Evolutionary conservation across 2,329 filamentous ascomycete genomes (phyloP).

Genomic region (Chaetothyriales sp.): DNA sequence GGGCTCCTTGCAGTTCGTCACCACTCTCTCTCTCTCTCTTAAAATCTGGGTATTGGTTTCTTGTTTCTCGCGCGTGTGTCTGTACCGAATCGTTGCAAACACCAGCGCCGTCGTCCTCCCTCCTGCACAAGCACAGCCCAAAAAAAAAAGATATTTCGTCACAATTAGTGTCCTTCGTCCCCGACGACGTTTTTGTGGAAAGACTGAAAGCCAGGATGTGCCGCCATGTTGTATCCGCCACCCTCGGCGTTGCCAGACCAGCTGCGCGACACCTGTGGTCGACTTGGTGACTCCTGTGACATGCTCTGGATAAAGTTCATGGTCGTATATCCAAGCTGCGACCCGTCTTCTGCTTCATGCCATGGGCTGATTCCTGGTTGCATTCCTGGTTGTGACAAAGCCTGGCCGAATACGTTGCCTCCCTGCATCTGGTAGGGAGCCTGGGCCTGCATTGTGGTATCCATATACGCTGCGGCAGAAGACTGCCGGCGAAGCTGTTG

Average conservation of each 20-base stretch:
- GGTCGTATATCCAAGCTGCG: not conserved
- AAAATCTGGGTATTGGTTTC: not conserved
- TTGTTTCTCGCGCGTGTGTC: not conserved
- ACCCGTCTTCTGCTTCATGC: not conserved
- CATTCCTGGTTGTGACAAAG: not conserved
- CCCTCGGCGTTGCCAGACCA: not conserved
- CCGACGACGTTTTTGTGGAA: not conserved
- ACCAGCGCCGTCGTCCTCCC: not conserved
- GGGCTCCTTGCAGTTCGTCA: not conserved
- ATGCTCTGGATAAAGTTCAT: not conserved
- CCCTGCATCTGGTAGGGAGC: not conserved
- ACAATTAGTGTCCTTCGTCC: not conserved
- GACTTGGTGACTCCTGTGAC: not conserved
- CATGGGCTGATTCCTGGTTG: not conserved
- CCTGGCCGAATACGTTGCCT: not conserved
- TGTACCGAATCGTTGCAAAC: not conserved
- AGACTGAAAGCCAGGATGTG: not conserved
- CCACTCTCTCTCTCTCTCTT: not conserved
- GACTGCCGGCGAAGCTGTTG: not conserved
- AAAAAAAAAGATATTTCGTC: not conserved
- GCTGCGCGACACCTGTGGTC: not conserved
- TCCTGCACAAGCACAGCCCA: not conserved
- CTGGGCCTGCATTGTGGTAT: not conserved
- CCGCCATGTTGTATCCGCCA: not conserved
- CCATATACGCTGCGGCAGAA: not conserved